Evolutionary conservation across 257 asterid species (phyloP), one percentile per base, ranked within the genome.

Genomic region (Lycium barbarum): DNA sequence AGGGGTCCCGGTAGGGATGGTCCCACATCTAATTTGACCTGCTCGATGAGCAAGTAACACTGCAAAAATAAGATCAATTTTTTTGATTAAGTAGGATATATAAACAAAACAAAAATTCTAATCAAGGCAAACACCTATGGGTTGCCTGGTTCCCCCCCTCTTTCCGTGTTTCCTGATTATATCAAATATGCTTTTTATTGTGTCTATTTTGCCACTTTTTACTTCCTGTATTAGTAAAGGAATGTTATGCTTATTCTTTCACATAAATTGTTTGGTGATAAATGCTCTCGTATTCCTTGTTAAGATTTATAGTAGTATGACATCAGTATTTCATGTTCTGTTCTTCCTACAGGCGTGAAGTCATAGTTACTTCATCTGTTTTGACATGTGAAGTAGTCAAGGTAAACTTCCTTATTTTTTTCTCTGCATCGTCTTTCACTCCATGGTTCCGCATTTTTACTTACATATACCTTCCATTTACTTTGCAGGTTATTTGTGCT

Each of bases 281-380:
- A 43, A 71, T 67, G 79, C 82, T 26, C 51, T 4, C 18, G 66
- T 17, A 79, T 82, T 59, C 79, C 55, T 43, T 85, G 20, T 12
- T 51, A 35, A 82, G n/a, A 35, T 66, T 12, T 22, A 47, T 71
- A 49, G 49, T 54, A 51, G 45, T 10, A 22, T 72, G 74, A 59
- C 47, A 54, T 26, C 43, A 53, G 22, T 76, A 43, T 49, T 72
- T 84, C 83, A 33, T 65, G 79, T 68, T 86, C 81, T 86, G 73
- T 53, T 85, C 82, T 86, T 89, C 87, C 83, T 91, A 92, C 94
- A 97, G 99, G 82, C 93, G 91, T 45, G 95, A 97, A 88, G 99
- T 97, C 86, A 92, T 94, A 53, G 98, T 97, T 79, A 95, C 99
- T 86, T 88, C 98, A 74, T 93, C 94, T 86, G 99, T 97, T 88